Percentiles rank a stretch among this genome's conserved stretches.
Conservation (phyloP, 129 eudicot species). For the Gnaphalium uliginosum region DNA sequence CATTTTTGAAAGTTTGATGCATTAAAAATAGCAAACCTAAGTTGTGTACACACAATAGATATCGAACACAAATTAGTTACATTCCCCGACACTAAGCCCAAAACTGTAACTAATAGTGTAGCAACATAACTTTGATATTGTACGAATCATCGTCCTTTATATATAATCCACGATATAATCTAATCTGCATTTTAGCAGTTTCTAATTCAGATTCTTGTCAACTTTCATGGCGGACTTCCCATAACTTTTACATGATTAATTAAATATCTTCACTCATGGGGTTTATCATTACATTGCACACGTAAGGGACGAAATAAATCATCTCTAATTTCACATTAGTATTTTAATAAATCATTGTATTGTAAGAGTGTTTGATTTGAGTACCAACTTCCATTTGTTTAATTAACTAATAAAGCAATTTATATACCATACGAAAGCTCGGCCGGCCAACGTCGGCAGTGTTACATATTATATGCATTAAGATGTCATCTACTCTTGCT, state of each 20-base stretch:
- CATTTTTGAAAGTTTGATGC: too few relatives aligned
- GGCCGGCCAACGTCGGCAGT: conserved; percentile 73
- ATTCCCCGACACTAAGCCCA: too few relatives aligned
- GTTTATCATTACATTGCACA: background rate
- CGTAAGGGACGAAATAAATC: background rate
- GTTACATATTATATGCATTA: conserved; percentile 19
- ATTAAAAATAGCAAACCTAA: too few relatives aligned
- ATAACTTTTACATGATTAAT: background rate
- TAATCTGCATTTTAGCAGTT: background rate
- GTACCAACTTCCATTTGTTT: conserved; percentile 1
- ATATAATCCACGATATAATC: background rate
- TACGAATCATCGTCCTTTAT: too few relatives aligned
- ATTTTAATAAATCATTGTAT: background rate
- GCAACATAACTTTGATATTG: background rate
- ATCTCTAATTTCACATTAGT: background rate
- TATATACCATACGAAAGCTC: conserved; percentile 27
- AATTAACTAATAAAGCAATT: conserved; percentile 6
- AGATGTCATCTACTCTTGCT: conserved; percentile 13
- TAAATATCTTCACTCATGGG: background rate
- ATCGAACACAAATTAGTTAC: too few relatives aligned
- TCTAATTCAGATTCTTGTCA: background rate
- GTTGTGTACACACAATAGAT: too few relatives aligned
- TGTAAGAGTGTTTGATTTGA: background rate
- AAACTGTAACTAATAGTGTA: background rate
- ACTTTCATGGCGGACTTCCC: background rate